Evolutionary conservation across 208 protist genomes (phyloP), one percentile per base, ranked within the genome.

Genomic region (Borovskyia barvae): DNA sequence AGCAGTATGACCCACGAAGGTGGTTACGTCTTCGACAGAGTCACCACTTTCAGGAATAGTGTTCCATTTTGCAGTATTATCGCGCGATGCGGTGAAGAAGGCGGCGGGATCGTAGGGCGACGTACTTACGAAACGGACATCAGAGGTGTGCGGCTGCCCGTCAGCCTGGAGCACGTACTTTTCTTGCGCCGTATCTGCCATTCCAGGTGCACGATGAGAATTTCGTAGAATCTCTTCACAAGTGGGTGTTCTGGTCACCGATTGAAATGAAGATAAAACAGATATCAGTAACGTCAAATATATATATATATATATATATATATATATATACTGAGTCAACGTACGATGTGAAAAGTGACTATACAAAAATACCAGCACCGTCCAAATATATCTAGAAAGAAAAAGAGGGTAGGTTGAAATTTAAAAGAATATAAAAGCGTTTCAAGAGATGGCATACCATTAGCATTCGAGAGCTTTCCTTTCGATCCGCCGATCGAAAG

Each of bases 161-260:
- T 93, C 86, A 9, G 82, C 80, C 5, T 82, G 79, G 11, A 93
- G 57, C 9, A 86, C 60, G 51, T 60, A 86, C 22, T 62, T 46
- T 1, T 71, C 54, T 9, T 54, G 54, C 5, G 20, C 28, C 8
- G 42, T 56, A 14, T 12, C 30, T 32, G 15, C 50, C 14, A 43
- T 22, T n/a, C n/a, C n/a, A n/a, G n/a, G n/a, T n/a, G n/a, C n/a
- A n/a, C n/a, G n/a, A n/a, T n/a, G n/a, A n/a, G n/a, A n/a, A n/a
- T n/a, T n/a, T n/a, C n/a, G n/a, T n/a, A n/a, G n/a, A n/a, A n/a
- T n/a, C n/a, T n/a, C n/a, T n/a, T 39, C 8, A 39, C 8, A 39
- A 39, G 35, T 8, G n/a, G n/a, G n/a, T n/a, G n/a, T 29, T 5
- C 19, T 26, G 43, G 30, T 32, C 6, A 48, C 12, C 25, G 19